Percentiles rank a stretch among this genome's conserved stretches.
These are phyloP conservation scores for Leptographium wingfieldii DNA, from an alignment of 2,329 filamentous ascomycete species.

Conservation along the genomic window DNA sequence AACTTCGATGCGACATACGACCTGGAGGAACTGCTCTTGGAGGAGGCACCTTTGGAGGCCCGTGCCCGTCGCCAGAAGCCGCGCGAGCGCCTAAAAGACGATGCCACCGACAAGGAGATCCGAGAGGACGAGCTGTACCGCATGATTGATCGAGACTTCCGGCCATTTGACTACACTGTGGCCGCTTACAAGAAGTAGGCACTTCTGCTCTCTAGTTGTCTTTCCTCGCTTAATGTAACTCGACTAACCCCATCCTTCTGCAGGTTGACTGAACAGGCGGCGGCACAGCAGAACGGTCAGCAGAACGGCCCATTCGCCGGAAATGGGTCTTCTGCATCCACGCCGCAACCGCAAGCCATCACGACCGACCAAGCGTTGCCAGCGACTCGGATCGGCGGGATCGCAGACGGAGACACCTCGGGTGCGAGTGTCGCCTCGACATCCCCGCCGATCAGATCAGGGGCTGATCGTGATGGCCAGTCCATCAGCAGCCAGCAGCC, in stretches of 20 bases:
- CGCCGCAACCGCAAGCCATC: conserved; percentile 28
- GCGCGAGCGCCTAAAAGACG: conserved; percentile 78
- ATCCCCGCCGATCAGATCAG: conserved; percentile 2
- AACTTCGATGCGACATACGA: conserved; percentile 99
- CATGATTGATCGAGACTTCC: conserved; percentile 88
- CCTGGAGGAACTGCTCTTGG: conserved; percentile 80
- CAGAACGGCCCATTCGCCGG: neutral
- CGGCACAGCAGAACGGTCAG: conserved; percentile 11
- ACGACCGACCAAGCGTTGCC: conserved; percentile 38
- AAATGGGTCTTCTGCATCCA: neutral
- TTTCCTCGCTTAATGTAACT: too few species aligned
- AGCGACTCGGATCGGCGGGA: conserved; percentile 21
- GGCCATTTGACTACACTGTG: conserved; percentile 87
- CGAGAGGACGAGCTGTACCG: conserved; percentile 86
- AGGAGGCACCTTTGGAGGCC: conserved; percentile 90
- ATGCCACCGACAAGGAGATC: conserved; percentile 90
- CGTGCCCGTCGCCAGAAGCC: conserved; percentile 88
- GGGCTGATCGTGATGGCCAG: conserved; percentile 4
- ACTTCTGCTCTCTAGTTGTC: neutral
- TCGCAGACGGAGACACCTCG: conserved; percentile 10
- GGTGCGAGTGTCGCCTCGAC: neutral
- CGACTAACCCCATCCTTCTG: too few species aligned
- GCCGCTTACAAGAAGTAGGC: conserved; percentile 64
- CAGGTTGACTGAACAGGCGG: conserved; percentile 14
- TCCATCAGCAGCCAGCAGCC: conserved; percentile 14